Evolutionary conservation across 805 yeast genomes (phyloP), one percentile per base, ranked within the genome.

Genomic region (Yamadazyma phyllophila): DNA sequence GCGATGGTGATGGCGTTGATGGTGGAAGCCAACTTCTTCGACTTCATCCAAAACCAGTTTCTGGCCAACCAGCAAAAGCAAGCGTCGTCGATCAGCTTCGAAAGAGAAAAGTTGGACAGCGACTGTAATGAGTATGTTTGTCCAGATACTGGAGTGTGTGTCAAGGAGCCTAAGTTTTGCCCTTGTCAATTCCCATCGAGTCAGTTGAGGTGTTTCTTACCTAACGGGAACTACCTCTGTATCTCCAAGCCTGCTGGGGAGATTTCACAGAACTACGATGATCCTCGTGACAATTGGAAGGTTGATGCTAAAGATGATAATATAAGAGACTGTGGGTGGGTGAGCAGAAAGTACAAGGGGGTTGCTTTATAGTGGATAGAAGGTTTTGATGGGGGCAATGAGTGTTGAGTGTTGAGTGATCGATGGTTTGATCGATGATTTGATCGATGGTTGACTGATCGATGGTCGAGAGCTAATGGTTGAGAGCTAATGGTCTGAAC

Each of bases 151-250:
- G 71, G 82, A 34, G 73, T 73, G 8, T 94, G 99, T 68, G 99
- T 88, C 0, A 73, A 74, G 1, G 56, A 65, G 1, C 80, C 88
- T 0, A 54, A 74, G 7, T 86, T 83, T 42, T 94, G 99, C 62
- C 96, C 97, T 1, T 94, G 99, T 62, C 89, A 88, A 2, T 92
- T 81, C 59, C 94, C 96, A 1, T 80, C 82, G 47, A 83, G 95
- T 1, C 96, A 92, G 61, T 58, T 87, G 49, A 85, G 88, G 58
- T 94, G 99, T 63, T 60, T 76, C 2, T 68, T 88, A 34, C 96
- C 97, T 0, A 82, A 80, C 51, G 75, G 80, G 14, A 78, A 78
- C 45, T 85, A 71, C 58, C 74, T 91, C 12, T 94, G 99, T 63
- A 85, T 94, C 35, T 85, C 97, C 15, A 86, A 85, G 54, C 92